phyloP scores from a whole-genome alignment of 306 rosid species.

The Trifolium repens region DNA sequence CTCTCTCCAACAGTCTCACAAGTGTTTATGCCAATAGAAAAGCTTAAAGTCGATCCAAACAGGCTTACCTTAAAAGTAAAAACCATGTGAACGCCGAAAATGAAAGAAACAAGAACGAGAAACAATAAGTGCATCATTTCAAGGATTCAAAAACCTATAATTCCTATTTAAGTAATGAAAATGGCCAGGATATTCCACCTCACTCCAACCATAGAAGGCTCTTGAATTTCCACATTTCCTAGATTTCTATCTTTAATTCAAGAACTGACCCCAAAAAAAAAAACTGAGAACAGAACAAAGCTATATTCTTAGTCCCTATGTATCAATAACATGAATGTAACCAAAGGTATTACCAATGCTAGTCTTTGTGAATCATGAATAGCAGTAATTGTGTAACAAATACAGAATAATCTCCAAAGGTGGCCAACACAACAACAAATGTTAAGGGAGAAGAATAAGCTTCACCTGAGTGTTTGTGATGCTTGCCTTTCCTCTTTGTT shows the following conservation, averaged over 20 bases:
- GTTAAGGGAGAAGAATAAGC: constrained; percentile 28
- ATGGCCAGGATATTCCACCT: constrained; percentile 26
- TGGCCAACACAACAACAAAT: constrained; percentile 26
- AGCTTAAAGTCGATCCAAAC: background rate
- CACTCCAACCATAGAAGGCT: constrained; percentile 9
- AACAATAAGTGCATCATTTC: constrained; percentile 20
- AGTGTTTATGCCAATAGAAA: background rate
- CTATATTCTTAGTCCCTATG: background rate
- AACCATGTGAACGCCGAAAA: constrained; percentile 7
- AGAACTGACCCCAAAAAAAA: background rate
- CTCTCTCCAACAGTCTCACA: background rate
- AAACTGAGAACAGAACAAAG: constrained; percentile 19
- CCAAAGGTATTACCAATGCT: constrained; percentile 25
- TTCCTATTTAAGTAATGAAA: constrained; percentile 8
- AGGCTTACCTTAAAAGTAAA: constrained; percentile 8
- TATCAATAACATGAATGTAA: constrained; percentile 17
- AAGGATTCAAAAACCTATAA: constrained; percentile 16
- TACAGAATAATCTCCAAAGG: constrained; percentile 34
- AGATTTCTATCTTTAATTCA: constrained; percentile 24
- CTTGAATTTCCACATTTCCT: constrained; percentile 28
- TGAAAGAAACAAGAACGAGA: constrained; percentile 16
- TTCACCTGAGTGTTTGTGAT: constrained; percentile 73
- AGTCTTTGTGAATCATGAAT: constrained; percentile 36
- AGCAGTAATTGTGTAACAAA: constrained; percentile 14
- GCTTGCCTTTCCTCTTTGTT: constrained; percentile 71